Conservation (phyloP, 2,329 filamentous ascomycete genomes). For the Ceratocystis eucalypticola region DNA sequence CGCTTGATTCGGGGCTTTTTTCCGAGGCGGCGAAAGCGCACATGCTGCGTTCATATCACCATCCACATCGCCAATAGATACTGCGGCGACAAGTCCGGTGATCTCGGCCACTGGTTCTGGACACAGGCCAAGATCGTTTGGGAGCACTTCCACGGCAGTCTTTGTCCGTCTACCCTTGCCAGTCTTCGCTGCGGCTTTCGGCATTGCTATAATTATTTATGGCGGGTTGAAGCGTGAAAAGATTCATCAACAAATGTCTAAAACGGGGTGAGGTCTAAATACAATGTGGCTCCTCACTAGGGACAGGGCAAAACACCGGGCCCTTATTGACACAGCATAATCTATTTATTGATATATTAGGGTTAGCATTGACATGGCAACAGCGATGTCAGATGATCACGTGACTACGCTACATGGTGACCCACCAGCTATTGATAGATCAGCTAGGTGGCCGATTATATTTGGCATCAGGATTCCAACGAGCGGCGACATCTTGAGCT, state of each 20-base stretch:
- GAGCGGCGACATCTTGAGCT: background rate
- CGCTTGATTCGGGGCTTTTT: background rate
- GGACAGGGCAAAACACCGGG: background rate
- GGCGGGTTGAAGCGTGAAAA: background rate
- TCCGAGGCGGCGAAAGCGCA: background rate
- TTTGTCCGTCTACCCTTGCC: background rate
- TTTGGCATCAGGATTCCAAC: background rate
- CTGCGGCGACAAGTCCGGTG: background rate
- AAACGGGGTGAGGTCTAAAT: background rate
- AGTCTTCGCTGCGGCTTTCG: background rate
- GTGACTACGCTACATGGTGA: background rate
- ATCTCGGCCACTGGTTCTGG: background rate
- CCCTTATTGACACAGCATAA: background rate
- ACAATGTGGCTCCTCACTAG: background rate
- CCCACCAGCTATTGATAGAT: slow-evolving; percentile 10
- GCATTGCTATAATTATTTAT: background rate
- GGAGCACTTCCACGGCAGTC: background rate
- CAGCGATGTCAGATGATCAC: background rate
- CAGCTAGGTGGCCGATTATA: slow-evolving; percentile 13
- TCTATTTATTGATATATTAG: background rate
- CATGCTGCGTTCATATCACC: background rate
- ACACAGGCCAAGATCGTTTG: background rate
- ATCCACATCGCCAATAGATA: background rate
- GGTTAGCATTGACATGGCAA: background rate
- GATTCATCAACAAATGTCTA: background rate